phyloP scores from a whole-genome alignment of 257 asterid species.

The Solanum tarapatanum region DNA sequence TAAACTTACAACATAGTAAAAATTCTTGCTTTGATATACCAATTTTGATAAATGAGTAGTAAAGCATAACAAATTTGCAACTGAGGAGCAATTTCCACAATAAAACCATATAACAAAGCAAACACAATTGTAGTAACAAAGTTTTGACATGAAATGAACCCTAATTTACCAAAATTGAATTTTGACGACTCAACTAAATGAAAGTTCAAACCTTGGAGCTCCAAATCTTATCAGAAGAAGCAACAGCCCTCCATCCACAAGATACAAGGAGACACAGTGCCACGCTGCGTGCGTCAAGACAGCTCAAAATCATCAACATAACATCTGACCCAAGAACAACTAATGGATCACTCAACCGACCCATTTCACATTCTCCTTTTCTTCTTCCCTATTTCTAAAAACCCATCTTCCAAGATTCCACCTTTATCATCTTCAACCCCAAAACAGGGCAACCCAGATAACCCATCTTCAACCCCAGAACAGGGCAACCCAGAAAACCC shows the following conservation, averaged over 20 bases:
- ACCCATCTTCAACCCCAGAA: not conserved
- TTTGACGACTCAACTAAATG: not conserved
- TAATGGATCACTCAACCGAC: constrained; percentile 31
- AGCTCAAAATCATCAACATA: constrained; percentile 38
- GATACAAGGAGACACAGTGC: constrained; percentile 50
- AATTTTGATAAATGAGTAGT: too few species aligned
- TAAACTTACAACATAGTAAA: too few species aligned
- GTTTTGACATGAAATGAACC: too few species aligned
- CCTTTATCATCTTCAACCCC: not conserved
- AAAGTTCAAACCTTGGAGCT: constrained; percentile 32
- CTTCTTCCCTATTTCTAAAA: not conserved
- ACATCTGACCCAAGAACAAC: constrained; percentile 42
- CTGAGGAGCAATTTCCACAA: too few species aligned
- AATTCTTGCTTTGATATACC: too few species aligned
- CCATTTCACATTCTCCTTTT: not conserved
- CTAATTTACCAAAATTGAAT: too few species aligned
- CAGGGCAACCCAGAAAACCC: not conserved
- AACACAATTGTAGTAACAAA: too few species aligned
- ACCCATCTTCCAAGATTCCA: not conserved
- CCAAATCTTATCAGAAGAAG: constrained; percentile 61
- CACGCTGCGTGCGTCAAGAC: constrained; percentile 68
- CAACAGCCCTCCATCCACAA: constrained; percentile 49
- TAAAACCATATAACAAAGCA: too few species aligned
- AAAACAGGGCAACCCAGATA: not conserved
- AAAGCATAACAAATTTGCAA: too few species aligned